A percentile compares a stretch with the other conserved stretches of the same genome.
phyloP scores from a whole-genome alignment of 164 flowering plant species.

The Nymphaea thermarum region DNA sequence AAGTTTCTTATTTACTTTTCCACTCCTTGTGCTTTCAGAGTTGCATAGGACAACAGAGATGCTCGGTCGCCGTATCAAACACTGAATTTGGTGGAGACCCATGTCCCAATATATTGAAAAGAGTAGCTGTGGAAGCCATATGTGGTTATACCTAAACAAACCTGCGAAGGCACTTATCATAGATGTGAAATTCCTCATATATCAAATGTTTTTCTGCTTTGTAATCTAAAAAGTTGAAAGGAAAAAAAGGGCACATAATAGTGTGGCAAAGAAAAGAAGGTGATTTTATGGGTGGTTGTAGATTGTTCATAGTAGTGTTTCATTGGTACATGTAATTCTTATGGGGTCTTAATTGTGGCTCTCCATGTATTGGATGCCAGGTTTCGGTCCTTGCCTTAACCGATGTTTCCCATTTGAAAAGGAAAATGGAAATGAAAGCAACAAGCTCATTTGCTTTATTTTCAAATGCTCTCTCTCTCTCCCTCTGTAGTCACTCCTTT shows the following conservation, averaged over 20 bases:
- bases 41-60: slow-evolving; percentile 66
- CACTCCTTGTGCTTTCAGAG: slow-evolving; percentile 29
- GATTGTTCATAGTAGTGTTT: background rate
- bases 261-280: background rate
- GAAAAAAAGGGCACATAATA: background rate
- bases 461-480: no score
- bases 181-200: no score
- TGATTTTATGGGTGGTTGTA: background rate
- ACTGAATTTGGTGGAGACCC: slow-evolving; percentile 78
- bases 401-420: background rate
- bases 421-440: background rate
- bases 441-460: no score
- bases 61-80: slow-evolving; percentile 67
- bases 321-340: background rate
- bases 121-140: slow-evolving; percentile 80
- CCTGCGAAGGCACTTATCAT: background rate
- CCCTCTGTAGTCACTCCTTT: no score
- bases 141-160: slow-evolving; percentile 17
- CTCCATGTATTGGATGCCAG: background rate
- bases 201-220: no score
- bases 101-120: slow-evolving; percentile 76
- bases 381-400: background rate
- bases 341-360: background rate
- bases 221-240: no score
- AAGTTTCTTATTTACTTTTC: background rate